Conservation (phyloP, 768 basidiomycete species). For the Brasilioporus rufonigricans region DNA sequence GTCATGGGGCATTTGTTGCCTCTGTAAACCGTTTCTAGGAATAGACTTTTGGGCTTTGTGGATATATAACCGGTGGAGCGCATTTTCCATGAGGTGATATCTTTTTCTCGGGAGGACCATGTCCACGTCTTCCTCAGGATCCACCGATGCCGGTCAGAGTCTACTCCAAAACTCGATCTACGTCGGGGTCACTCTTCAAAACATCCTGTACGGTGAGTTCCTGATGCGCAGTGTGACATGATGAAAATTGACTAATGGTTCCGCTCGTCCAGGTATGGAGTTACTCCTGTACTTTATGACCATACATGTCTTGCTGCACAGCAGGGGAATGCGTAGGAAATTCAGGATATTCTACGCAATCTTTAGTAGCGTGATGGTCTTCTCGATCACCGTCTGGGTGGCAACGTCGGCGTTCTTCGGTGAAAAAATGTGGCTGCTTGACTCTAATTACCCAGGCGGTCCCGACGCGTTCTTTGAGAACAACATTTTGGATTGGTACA, state of each 20-base stretch:
- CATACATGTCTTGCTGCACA: neutral
- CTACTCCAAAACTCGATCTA: neutral
- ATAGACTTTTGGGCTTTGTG: too few relatives aligned
- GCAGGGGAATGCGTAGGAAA: neutral
- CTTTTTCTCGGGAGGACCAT: neutral
- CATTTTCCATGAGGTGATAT: too few relatives aligned
- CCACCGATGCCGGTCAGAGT: neutral
- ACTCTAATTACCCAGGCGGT: neutral
- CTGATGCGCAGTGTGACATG: neutral
- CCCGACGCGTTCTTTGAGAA: neutral
- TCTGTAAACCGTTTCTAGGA: too few relatives aligned
- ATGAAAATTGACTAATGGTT: neutral
- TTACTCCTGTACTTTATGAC: neutral
- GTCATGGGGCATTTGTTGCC: too few relatives aligned
- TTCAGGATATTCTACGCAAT: neutral
- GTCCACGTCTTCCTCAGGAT: neutral
- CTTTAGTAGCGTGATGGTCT: neutral
- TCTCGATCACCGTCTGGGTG: neutral
- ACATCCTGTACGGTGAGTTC: neutral
- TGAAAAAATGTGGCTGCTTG: neutral
- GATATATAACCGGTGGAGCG: too few relatives aligned
- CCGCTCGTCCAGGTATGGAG: neutral
- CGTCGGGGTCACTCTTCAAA: neutral
- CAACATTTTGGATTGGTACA: conserved; percentile 2
- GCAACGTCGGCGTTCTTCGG: neutral